Conservation (phyloP, 2,329 filamentous ascomycete species). For the Paracorniculantispora psalliotae region DNA sequence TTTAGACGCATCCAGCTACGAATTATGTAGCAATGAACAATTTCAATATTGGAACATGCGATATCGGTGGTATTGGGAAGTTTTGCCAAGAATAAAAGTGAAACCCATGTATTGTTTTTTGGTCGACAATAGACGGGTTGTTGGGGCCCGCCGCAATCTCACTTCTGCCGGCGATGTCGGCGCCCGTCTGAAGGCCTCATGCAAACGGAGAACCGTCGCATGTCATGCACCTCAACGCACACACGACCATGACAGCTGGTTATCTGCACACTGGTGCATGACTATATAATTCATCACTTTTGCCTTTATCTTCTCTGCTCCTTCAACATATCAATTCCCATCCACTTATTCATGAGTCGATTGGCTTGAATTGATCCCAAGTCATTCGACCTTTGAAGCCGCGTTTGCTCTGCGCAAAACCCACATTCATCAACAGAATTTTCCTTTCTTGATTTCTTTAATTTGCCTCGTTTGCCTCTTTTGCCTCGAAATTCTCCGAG, state of each 20-base stretch:
- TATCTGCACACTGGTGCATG: too few species aligned
- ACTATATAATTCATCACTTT: neutral
- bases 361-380: conserved; percentile 10
- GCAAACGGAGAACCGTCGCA: conserved; percentile 6
- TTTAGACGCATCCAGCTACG: conserved; percentile 3
- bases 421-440: neutral
- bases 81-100: neutral
- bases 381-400: neutral
- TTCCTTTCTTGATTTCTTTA: too few species aligned
- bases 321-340: neutral
- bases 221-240: neutral
- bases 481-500: neutral
- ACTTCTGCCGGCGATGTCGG: conserved; percentile 5
- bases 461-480: too few species aligned
- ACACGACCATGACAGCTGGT: neutral
- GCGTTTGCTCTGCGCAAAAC: neutral
- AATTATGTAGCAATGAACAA: conserved; percentile 7
- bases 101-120: neutral
- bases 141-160: neutral
- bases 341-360: neutral
- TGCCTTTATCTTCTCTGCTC: neutral
- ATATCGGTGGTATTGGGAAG: neutral
- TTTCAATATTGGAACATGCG: conserved; percentile 2
- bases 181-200: neutral
- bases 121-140: neutral